Conservation (phyloP, 495 filamentous ascomycete genomes). For the Penicillium roqueforti region DNA sequence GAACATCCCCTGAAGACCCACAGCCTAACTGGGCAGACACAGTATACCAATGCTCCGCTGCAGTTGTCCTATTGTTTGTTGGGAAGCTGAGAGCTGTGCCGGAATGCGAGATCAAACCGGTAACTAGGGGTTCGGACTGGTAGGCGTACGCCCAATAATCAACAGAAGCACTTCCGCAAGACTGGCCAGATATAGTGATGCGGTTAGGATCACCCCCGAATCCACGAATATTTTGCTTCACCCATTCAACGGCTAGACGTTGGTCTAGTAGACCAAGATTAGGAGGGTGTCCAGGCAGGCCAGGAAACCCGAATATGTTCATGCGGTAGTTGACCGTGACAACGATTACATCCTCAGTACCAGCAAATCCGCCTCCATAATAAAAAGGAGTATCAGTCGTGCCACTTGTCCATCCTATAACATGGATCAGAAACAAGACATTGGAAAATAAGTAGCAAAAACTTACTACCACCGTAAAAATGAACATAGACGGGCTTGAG, state of each 20-base stretch:
- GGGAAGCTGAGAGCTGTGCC: conserved; percentile 48
- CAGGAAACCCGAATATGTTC: conserved; percentile 50
- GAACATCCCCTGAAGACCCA: conserved; percentile 16
- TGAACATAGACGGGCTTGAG: conserved; percentile 33
- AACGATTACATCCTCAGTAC: conserved; percentile 39
- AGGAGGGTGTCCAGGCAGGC: conserved; percentile 29
- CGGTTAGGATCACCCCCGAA: conserved; percentile 50
- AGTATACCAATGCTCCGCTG: conserved; percentile 34
- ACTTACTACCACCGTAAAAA: conserved; percentile 39
- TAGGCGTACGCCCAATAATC: conserved; percentile 52
- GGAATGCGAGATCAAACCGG: conserved; percentile 49
- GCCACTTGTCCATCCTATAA: conserved; percentile 2
- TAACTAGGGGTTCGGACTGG: conserved; percentile 34
- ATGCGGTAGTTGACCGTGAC: conserved; percentile 48
- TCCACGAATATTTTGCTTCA: conserved; percentile 57
- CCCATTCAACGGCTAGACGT: conserved; percentile 48
- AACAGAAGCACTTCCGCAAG: conserved; percentile 42
- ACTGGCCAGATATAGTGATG: conserved; percentile 55
- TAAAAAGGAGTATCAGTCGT: conserved; percentile 34
- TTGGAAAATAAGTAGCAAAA: background rate
- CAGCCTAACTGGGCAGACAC: conserved; percentile 40
- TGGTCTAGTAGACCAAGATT: conserved; percentile 46
- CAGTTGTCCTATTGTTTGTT: conserved; percentile 24
- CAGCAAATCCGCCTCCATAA: conserved; percentile 35
- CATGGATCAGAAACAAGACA: background rate